These are phyloP conservation scores for Pythium rhizo-oryzae DNA, from an alignment of 352 stramenopile species.

Conservation along the genomic window DNA sequence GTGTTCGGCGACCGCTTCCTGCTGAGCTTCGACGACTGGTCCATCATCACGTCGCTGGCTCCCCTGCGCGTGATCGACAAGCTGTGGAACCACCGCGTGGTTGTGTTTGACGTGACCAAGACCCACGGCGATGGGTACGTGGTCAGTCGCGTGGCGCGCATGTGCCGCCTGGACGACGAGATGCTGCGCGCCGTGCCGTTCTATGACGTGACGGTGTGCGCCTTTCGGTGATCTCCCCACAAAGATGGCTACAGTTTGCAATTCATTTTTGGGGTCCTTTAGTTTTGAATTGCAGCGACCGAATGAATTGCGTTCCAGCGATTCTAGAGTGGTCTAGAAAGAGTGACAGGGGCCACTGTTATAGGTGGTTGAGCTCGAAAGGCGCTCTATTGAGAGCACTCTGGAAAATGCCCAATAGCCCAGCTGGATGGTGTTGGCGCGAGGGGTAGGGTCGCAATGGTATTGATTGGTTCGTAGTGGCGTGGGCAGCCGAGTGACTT, in stretches of 20 bases:
- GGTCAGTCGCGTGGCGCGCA: not conserved
- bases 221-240: constrained; percentile 5
- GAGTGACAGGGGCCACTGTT: constrained; percentile 9
- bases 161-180: constrained; percentile 15
- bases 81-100: constrained; percentile 11
- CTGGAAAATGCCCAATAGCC: constrained; percentile 6
- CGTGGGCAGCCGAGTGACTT: constrained; percentile 36
- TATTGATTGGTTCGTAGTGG: constrained; percentile 78
- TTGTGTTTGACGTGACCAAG: constrained; percentile 14
- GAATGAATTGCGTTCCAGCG: not conserved
- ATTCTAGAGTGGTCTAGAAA: not conserved
- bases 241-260: not conserved
- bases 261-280: not conserved
- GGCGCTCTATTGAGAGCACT: constrained; percentile 22
- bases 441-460: constrained; percentile 27
- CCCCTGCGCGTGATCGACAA: constrained; percentile 12
- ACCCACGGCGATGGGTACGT: constrained; percentile 1
- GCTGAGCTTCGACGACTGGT: constrained; percentile 9
- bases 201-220: constrained; percentile 14
- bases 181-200: not conserved
- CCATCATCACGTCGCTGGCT: constrained; percentile 7
- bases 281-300: no score
- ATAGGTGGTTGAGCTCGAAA: not conserved
- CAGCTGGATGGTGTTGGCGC: constrained; percentile 15
- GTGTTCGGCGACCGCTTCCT: constrained; percentile 8